phyloP scores from a whole-genome alignment of 495 filamentous ascomycete genomes.

The Penicillium taxi region DNA sequence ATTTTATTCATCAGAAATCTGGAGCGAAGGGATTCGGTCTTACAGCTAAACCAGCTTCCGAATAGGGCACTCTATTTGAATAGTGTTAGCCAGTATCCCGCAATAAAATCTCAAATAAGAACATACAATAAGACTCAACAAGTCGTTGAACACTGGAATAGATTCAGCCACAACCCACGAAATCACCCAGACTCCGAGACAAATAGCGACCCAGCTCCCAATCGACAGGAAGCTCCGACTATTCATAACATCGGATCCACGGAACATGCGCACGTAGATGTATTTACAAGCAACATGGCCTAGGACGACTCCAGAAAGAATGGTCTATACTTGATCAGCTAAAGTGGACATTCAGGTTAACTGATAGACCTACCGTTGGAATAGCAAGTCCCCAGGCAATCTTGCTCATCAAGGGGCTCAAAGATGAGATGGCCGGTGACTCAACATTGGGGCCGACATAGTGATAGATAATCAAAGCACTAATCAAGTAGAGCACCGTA shows the following conservation, averaged over 20 bases:
- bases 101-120: not conserved
- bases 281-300: slow-evolving; percentile 55
- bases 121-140: slow-evolving; percentile 47
- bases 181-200: slow-evolving; percentile 48
- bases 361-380: slow-evolving; percentile 44
- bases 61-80: slow-evolving; percentile 27
- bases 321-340: slow-evolving; percentile 16
- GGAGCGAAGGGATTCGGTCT: slow-evolving; percentile 1
- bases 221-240: slow-evolving; percentile 39
- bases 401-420: slow-evolving; percentile 55
- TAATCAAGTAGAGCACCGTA: slow-evolving; percentile 52
- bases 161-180: slow-evolving; percentile 66
- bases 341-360: not conserved
- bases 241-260: slow-evolving; percentile 49
- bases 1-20: not conserved
- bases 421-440: slow-evolving; percentile 63
- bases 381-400: slow-evolving; percentile 66
- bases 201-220: slow-evolving; percentile 51
- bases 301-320: slow-evolving; percentile 46
- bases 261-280: slow-evolving; percentile 56
- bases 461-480: slow-evolving; percentile 50
- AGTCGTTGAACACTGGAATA: slow-evolving; percentile 63
- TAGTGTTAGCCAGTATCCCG: slow-evolving; percentile 5
- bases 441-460: slow-evolving; percentile 63
- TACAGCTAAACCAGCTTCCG: slow-evolving; percentile 38